phyloP scores from a whole-genome alignment of 2,329 filamentous ascomycete species.

The Fusarium brachygibbosum region DNA sequence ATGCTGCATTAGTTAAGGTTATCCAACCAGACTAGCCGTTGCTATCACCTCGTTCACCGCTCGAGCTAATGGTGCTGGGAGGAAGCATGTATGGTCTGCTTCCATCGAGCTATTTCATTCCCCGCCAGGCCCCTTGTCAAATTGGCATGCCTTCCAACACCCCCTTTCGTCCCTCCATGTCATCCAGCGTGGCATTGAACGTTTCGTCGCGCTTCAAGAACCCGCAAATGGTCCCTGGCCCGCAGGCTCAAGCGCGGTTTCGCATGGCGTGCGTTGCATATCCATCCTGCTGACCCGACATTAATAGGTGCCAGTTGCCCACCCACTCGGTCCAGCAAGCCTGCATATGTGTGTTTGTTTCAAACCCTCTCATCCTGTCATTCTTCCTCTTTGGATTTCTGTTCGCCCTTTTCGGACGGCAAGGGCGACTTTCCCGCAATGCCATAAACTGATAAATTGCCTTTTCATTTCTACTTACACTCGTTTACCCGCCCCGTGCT shows the following conservation, averaged over 20 bases:
- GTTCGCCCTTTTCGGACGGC: conserved; percentile 42
- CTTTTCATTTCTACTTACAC: conserved; percentile 39
- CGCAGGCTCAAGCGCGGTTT: conserved; percentile 45
- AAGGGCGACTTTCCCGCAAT: conserved; percentile 47
- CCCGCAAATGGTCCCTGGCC: conserved; percentile 41
- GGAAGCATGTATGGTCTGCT: conserved; percentile 38
- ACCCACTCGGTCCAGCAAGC: conserved; percentile 41
- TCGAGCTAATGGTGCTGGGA: conserved; percentile 38
- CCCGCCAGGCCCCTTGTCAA: conserved; percentile 41
- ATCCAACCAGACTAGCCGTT: conserved; percentile 16
- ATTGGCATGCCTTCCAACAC: conserved; percentile 38
- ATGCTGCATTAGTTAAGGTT: not conserved
- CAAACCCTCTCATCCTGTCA: conserved; percentile 44
- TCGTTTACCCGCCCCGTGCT: conserved; percentile 40
- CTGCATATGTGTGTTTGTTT: conserved; percentile 45
- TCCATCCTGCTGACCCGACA: conserved; percentile 46
- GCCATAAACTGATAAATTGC: conserved; percentile 43
- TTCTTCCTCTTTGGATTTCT: conserved; percentile 35
- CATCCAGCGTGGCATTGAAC: conserved; percentile 49
- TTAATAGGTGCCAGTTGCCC: conserved; percentile 50
- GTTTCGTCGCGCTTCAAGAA: conserved; percentile 43
- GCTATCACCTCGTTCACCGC: conserved; percentile 38
- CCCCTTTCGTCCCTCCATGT: conserved; percentile 47
- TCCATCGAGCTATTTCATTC: conserved; percentile 35
- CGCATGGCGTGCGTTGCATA: conserved; percentile 45